Base-by-base conservation (phyloP, 441 rosid genomes). In the Syzygium syzygioides region DNA sequence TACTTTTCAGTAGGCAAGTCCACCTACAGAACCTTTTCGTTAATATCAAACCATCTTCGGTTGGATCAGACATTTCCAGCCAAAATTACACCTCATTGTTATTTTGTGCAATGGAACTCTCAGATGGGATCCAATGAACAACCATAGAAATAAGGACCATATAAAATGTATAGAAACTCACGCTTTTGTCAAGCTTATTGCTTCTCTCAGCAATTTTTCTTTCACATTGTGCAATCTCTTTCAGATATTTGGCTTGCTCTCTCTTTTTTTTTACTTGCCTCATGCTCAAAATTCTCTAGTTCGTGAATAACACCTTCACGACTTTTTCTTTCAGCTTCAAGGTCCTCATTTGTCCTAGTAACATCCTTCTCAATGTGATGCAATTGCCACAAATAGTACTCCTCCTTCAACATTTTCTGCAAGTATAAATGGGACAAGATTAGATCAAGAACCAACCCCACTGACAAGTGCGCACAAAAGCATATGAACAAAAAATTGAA, bases 381-480 rank as follows among this genome's bases (percentile, higher is more conserved):
- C 88, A 97, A 93, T 94, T 97, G 98, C 99, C 99, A 98, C 86
- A 96, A 92, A 90, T 89, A 96, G 90, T 96, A 95, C 86, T 97
- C 98, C 90, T 93, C 94, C 97, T 96, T 97, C 94, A 98, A 86
- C 89, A 94, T 89, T 97, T 96, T 97, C 99, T 98, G 97, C 91
- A 92, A 86, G n/a, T 76, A 76, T 52, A 76, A 87, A 84, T 86
- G 64, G 32, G 88, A 92, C 45, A 48, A 28, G 28, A 53, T 87
- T 53, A 66, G 54, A 52, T 48, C 88, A 87, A 66, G 88, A 60
- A 52, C 83, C 52, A 76, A 76, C 26, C n/a, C 83, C 52, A 76
- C 18, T 37, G 52, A 76, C 52, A 76, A 76, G 52, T 2, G 5
- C 1, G 3, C 5, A 1, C 52, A 76, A 3, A 68, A 76, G 83